phyloP scores from a whole-genome alignment of 2,329 filamentous ascomycete genomes.

The Cladophialophora chaetospira region DNA sequence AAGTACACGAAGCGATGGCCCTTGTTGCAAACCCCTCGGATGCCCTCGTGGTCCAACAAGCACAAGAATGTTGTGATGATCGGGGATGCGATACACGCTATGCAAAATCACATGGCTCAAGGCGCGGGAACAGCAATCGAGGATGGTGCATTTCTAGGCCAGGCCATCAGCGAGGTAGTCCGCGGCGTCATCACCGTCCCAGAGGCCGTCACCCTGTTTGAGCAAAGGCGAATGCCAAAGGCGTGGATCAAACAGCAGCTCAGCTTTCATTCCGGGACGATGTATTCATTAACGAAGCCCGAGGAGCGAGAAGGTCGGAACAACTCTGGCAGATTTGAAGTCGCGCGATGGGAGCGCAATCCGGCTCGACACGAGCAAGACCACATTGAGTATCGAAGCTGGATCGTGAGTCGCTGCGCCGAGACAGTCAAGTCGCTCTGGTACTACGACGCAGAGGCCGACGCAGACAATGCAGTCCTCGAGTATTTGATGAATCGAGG shows the following conservation, averaged over 20 bases:
- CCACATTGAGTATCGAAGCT: slow-evolving; percentile 5
- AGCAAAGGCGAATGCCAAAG: slow-evolving; percentile 46
- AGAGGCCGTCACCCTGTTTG: slow-evolving; percentile 43
- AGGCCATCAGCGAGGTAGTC: slow-evolving; percentile 40
- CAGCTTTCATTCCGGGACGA: slow-evolving; percentile 2
- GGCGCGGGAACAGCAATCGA: slow-evolving; percentile 48
- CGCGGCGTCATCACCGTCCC: slow-evolving; percentile 37
- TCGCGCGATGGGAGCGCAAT: slow-evolving; percentile 8
- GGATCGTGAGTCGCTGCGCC: neutral
- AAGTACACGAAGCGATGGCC: slow-evolving; percentile 41
- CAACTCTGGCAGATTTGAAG: slow-evolving; percentile 5
- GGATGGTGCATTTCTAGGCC: slow-evolving; percentile 45
- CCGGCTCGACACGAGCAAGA: slow-evolving; percentile 4
- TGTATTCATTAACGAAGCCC: slow-evolving; percentile 4
- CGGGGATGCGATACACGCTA: slow-evolving; percentile 41
- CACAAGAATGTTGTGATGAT: slow-evolving; percentile 47
- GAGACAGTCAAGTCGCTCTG: slow-evolving; percentile 9
- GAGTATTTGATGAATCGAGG: slow-evolving; percentile 22
- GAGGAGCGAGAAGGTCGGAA: slow-evolving; percentile 4
- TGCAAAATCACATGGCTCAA: slow-evolving; percentile 49
- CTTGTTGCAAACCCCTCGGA: slow-evolving; percentile 45
- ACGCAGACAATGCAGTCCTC: slow-evolving; percentile 24
- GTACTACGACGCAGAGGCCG: slow-evolving; percentile 29
- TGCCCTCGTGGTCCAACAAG: slow-evolving; percentile 44
- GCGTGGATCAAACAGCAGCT: slow-evolving; percentile 47